Evolutionary conservation across 139 green algal genomes (phyloP).

Genomic region (Chlorella sp.): DNA sequence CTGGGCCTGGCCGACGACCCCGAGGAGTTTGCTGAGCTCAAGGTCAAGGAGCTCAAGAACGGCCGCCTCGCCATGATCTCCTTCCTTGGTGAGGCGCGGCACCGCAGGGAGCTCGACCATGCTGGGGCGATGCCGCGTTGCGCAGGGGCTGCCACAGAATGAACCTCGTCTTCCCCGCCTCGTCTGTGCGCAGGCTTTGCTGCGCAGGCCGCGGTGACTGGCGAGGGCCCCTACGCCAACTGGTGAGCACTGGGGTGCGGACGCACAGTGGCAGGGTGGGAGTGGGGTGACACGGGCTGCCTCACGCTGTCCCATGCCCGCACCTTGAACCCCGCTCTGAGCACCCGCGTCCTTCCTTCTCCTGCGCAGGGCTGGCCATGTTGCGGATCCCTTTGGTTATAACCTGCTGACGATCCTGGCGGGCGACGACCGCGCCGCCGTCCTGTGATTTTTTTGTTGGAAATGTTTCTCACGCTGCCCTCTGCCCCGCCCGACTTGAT

Average conservation of each 20-base stretch:
- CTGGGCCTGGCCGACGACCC: slow-evolving; percentile 93
- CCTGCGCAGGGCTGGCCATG: not conserved
- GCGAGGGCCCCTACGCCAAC: slow-evolving; percentile 96
- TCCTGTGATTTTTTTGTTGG: slow-evolving; percentile 75
- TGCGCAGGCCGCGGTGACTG: slow-evolving; percentile 87
- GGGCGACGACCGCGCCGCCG: slow-evolving; percentile 79
- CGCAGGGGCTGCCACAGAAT: no score
- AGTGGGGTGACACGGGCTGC: not conserved
- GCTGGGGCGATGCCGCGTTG: no score
- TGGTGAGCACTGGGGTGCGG: slow-evolving; percentile 64
- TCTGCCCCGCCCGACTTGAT: no score
- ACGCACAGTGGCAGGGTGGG: not conserved
- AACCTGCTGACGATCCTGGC: slow-evolving; percentile 78
- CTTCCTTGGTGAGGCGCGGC: no score
- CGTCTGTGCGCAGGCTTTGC: no score
- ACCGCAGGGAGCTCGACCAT: no score
- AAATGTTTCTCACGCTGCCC: no score
- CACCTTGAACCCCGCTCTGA: not conserved
- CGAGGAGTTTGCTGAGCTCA: slow-evolving; percentile 89
- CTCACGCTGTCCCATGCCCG: not conserved
- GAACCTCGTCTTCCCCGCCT: no score
- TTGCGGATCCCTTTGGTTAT: slow-evolving; percentile 92
- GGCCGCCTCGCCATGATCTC: slow-evolving; percentile 92
- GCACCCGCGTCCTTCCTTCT: not conserved
- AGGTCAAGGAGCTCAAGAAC: slow-evolving; percentile 99